Evolutionary conservation across 176 grass and related monocot species (phyloP).

Genomic region (Hordeum marinum): DNA sequence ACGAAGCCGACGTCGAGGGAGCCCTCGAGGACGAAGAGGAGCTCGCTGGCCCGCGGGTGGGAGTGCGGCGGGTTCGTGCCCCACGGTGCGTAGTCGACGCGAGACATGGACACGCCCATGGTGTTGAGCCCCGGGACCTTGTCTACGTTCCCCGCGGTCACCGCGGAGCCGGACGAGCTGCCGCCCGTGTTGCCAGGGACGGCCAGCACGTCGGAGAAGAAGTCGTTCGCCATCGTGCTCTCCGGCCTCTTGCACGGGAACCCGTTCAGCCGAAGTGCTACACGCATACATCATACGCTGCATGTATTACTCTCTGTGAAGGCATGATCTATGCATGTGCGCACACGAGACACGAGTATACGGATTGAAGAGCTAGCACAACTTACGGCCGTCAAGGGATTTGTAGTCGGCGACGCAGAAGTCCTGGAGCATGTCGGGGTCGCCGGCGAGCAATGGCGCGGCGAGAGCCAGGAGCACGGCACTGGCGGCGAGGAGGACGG

Average conservation of each 20-base stretch:
- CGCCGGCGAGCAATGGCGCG: not conserved
- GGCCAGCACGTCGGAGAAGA: slow-evolving; percentile 29
- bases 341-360: not conserved
- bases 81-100: slow-evolving; percentile 34
- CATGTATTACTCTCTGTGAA: not conserved
- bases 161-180: not conserved
- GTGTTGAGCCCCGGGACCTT: slow-evolving; percentile 41
- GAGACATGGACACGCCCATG: slow-evolving; percentile 41
- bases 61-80: slow-evolving; percentile 40
- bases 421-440: slow-evolving; percentile 55
- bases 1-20: slow-evolving; percentile 36
- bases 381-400: slow-evolving; percentile 17
- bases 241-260: slow-evolving; percentile 27
- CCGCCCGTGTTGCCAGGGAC: slow-evolving; percentile 3
- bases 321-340: not conserved
- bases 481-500: not conserved
- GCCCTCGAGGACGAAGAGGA: slow-evolving; percentile 36
- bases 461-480: not conserved
- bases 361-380: not conserved
- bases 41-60: slow-evolving; percentile 46
- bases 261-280: slow-evolving; percentile 38
- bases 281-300: not conserved
- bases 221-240: slow-evolving; percentile 20
- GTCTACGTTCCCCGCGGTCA: slow-evolving; percentile 14
- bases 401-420: slow-evolving; percentile 43